phyloP scores from a whole-genome alignment of 805 yeast species.

The Kazachstania viticola region DNA sequence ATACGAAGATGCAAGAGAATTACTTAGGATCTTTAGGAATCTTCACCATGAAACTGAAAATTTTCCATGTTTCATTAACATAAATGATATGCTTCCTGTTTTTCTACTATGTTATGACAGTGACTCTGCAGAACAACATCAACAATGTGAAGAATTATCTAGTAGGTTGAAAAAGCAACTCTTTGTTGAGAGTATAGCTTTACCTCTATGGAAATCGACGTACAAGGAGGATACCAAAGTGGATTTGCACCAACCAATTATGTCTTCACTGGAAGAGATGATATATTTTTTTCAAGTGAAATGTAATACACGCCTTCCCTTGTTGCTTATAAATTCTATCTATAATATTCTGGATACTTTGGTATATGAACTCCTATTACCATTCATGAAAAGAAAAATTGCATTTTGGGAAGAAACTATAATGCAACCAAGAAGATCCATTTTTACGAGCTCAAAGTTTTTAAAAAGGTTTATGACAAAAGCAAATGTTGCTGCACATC shows the following conservation, averaged over 20 bases:
- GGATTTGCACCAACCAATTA: conserved; percentile 22
- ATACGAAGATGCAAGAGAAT: conserved; percentile 44
- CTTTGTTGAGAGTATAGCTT: conserved; percentile 25
- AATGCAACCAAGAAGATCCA: conserved; percentile 61
- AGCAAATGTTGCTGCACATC: conserved; percentile 5
- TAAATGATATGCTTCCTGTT: conserved; percentile 47
- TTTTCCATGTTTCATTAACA: conserved; percentile 41
- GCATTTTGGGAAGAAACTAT: conserved; percentile 76
- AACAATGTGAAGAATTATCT: conserved; percentile 29
- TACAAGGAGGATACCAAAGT: conserved; percentile 5
- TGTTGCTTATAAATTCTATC: conserved; percentile 12
- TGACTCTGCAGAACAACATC: conserved; percentile 33
- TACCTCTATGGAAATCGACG: conserved; percentile 20
- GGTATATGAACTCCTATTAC: conserved; percentile 32
- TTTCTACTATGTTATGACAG: conserved; percentile 42
- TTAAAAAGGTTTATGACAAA: conserved; percentile 30
- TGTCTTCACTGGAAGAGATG: conserved; percentile 21
- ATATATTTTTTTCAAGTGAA: conserved; percentile 9
- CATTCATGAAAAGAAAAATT: conserved; percentile 80
- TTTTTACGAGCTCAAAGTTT: conserved; percentile 59
- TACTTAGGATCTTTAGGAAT: conserved; percentile 42
- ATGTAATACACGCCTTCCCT: conserved; percentile 9
- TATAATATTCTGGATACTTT: conserved; percentile 18
- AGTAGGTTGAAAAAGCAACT: conserved; percentile 33
- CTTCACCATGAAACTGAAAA: conserved; percentile 36